phyloP scores from a whole-genome alignment of 148 eudicot species.

The Oxyria digyna region DNA sequence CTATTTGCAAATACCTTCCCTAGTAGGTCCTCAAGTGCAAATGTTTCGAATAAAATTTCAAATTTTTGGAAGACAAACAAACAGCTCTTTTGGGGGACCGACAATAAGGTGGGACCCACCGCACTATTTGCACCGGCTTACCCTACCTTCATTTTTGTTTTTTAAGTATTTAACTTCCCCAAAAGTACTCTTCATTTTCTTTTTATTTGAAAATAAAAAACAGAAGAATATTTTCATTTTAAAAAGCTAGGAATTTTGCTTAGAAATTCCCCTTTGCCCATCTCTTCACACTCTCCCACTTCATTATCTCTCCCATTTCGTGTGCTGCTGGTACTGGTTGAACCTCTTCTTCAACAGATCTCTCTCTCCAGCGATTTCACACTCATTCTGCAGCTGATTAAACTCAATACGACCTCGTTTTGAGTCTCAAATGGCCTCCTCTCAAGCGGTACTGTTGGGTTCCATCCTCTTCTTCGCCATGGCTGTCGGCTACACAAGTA shows the following conservation, averaged over 20 bases:
- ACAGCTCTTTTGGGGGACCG: neutral
- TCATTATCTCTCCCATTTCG: neutral
- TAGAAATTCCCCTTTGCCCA: constrained; percentile 1
- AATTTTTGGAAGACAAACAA: neutral
- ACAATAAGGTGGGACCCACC: neutral
- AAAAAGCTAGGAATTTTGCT: neutral
- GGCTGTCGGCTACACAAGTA: constrained; percentile 3
- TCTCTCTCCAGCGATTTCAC: neutral
- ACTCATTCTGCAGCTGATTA: neutral
- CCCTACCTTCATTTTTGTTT: neutral
- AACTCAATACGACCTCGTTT: neutral
- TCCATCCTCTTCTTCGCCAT: constrained; percentile 1
- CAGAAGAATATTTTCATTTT: neutral
- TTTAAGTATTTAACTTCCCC: neutral
- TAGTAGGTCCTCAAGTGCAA: neutral
- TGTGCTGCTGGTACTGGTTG: neutral
- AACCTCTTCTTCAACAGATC: neutral
- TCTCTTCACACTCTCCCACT: neutral
- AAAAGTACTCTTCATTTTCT: neutral
- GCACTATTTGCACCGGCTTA: neutral
- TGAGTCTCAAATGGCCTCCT: constrained; percentile 6
- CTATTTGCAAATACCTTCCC: neutral
- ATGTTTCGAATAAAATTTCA: neutral
- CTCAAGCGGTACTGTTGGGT: neutral
- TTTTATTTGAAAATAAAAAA: neutral